phyloP scores from a whole-genome alignment of 2,329 filamentous ascomycete species.

The Eurotiales sp. region DNA sequence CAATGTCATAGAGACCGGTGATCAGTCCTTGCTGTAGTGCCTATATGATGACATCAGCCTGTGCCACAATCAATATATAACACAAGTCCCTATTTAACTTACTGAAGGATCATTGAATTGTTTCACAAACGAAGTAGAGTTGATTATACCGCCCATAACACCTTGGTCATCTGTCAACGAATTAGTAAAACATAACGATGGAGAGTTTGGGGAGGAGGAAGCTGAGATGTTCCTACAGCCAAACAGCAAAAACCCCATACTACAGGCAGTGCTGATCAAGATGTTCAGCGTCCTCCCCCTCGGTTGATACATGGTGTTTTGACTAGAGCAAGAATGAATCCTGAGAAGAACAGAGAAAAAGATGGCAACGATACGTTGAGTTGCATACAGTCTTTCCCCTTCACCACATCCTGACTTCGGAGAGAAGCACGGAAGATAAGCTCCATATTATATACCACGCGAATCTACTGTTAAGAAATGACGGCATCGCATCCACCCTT shows the following conservation, averaged over 20 bases:
- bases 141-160: neutral
- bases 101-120: neutral
- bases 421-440: too few relatives aligned
- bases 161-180: neutral
- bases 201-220: too few relatives aligned
- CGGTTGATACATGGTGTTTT: neutral
- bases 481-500: too few relatives aligned
- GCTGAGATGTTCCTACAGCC: neutral
- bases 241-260: conserved; percentile 3
- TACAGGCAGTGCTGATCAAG: neutral
- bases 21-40: neutral
- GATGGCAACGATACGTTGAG: too few relatives aligned
- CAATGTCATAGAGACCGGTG: neutral
- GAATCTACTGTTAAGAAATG: too few relatives aligned
- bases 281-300: neutral
- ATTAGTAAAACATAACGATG: too few relatives aligned
- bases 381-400: too few relatives aligned
- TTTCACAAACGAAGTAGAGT: neutral
- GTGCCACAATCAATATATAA: neutral
- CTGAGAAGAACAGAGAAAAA: too few relatives aligned
- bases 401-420: too few relatives aligned
- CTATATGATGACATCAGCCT: neutral
- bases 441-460: too few relatives aligned
- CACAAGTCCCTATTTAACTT: neutral
- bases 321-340: too few relatives aligned